Evolutionary conservation across 2,329 filamentous ascomycete genomes (phyloP).

Genomic region (Xylogone sp.): DNA sequence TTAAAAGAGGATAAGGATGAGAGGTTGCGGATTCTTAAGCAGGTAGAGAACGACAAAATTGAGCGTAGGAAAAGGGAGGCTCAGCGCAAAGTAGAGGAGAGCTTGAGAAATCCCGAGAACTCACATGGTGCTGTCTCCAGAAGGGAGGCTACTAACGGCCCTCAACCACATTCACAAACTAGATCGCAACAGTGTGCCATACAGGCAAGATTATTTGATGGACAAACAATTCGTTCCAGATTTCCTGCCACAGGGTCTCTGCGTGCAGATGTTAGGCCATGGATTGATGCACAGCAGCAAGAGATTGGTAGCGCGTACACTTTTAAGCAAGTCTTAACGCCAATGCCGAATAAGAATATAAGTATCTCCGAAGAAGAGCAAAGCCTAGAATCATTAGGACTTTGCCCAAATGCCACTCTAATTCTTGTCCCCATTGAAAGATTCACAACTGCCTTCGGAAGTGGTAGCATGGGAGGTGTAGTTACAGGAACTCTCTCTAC

Average conservation of each 20-base stretch:
- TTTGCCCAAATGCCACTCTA: slow-evolving; percentile 77
- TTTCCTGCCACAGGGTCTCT: slow-evolving; percentile 66
- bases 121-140: slow-evolving; percentile 19
- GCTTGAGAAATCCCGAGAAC: slow-evolving; percentile 10
- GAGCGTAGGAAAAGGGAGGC: slow-evolving; percentile 58
- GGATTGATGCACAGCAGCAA: slow-evolving; percentile 65
- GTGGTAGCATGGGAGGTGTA: slow-evolving; percentile 17
- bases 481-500: slow-evolving; percentile 35
- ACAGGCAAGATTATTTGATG: slow-evolving; percentile 81
- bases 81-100: slow-evolving; percentile 40
- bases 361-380: slow-evolving; percentile 71
- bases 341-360: slow-evolving; percentile 70
- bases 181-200: slow-evolving; percentile 49
- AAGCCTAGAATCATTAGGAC: slow-evolving; percentile 63
- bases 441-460: slow-evolving; percentile 55
- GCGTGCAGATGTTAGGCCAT: slow-evolving; percentile 63
- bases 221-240: slow-evolving; percentile 68
- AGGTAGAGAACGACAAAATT: slow-evolving; percentile 73
- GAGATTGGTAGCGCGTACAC: slow-evolving; percentile 65
- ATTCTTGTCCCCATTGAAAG: slow-evolving; percentile 70
- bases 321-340: slow-evolving; percentile 80
- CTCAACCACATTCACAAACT: slow-evolving; percentile 6
- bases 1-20: slow-evolving; percentile 66
- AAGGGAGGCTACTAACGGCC: slow-evolving; percentile 9
- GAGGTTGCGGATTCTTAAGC: slow-evolving; percentile 65